Evolutionary conservation across 2,329 filamentous ascomycete species (phyloP).

Genomic region (Bertia moriformis): DNA sequence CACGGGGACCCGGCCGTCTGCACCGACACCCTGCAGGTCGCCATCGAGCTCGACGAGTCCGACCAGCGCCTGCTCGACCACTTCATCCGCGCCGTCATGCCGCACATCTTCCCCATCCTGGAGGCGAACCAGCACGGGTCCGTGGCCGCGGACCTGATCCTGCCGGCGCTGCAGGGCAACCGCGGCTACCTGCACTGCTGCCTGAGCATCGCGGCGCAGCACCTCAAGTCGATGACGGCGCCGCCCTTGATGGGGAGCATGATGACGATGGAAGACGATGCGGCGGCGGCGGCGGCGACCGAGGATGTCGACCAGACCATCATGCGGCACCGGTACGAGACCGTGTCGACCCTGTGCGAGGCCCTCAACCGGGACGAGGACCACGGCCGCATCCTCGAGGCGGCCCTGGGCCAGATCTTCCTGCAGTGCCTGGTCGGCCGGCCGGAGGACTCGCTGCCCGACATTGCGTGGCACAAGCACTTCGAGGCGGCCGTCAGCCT

Average conservation of each 20-base stretch:
- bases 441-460: constrained; percentile 68
- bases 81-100: constrained; percentile 77
- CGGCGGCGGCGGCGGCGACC: constrained; percentile 55
- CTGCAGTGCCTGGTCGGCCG: constrained; percentile 86
- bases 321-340: constrained; percentile 78
- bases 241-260: no score
- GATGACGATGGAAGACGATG: no score
- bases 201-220: constrained; percentile 80
- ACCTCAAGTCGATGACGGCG: constrained; percentile 80
- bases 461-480: constrained; percentile 94
- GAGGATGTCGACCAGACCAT: constrained; percentile 58
- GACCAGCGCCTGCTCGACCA: constrained; percentile 80
- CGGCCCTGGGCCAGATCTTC: constrained; percentile 86
- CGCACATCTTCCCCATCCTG: constrained; percentile 79
- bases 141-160: constrained; percentile 65
- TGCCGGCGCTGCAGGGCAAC: constrained; percentile 84
- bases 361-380: constrained; percentile 67
- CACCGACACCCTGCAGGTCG: constrained; percentile 31
- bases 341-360: constrained; percentile 73
- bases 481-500: constrained; percentile 81
- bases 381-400: constrained; percentile 79
- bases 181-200: constrained; percentile 91
- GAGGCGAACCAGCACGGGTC: constrained; percentile 81
- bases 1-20: constrained; percentile 40
- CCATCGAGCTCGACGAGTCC: constrained; percentile 71